phyloP scores from a whole-genome alignment of 164 flowering plant genomes.

The Liquidambar formosana region DNA sequence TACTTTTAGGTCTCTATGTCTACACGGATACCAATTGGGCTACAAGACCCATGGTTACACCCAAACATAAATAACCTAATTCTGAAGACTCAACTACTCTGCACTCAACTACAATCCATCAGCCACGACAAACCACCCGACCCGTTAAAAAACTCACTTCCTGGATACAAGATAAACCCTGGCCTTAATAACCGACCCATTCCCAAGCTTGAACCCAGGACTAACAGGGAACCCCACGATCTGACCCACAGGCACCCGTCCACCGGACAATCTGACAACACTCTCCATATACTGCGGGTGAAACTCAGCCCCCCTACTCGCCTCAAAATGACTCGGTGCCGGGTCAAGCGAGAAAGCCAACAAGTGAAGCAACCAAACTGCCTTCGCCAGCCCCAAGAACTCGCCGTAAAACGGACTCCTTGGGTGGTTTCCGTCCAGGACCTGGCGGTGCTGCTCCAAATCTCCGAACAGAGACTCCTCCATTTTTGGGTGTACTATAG shows the following conservation, averaged over 20 bases:
- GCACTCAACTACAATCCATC: too few species aligned
- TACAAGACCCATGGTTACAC: too few species aligned
- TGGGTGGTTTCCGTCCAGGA: constrained; percentile 73
- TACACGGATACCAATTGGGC: too few species aligned
- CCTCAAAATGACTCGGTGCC: constrained; percentile 73
- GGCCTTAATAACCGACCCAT: constrained; percentile 69
- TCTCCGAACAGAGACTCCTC: constrained; percentile 92
- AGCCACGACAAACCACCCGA: background rate
- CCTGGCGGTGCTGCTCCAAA: constrained; percentile 61
- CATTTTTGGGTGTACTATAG: constrained; percentile 87
- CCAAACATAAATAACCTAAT: too few species aligned
- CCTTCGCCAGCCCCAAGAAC: constrained; percentile 75
- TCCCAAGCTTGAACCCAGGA: constrained; percentile 85
- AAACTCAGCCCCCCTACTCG: constrained; percentile 76
- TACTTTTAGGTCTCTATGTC: too few species aligned
- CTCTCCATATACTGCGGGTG: constrained; percentile 90
- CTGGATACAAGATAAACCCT: constrained; percentile 70
- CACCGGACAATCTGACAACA: constrained; percentile 52
- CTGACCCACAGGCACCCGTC: constrained; percentile 44
- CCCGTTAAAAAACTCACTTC: constrained; percentile 3
- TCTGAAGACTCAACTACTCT: too few species aligned
- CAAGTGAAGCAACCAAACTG: constrained; percentile 89
- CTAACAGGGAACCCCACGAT: constrained; percentile 77
- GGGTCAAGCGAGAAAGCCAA: constrained; percentile 86
- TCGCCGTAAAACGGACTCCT: constrained; percentile 72